A percentile compares a stretch with the other conserved stretches of the same genome.
phyloP scores from a whole-genome alignment of 1,284 basidiomycete species.

The Tylopilus orsonianus region DNA sequence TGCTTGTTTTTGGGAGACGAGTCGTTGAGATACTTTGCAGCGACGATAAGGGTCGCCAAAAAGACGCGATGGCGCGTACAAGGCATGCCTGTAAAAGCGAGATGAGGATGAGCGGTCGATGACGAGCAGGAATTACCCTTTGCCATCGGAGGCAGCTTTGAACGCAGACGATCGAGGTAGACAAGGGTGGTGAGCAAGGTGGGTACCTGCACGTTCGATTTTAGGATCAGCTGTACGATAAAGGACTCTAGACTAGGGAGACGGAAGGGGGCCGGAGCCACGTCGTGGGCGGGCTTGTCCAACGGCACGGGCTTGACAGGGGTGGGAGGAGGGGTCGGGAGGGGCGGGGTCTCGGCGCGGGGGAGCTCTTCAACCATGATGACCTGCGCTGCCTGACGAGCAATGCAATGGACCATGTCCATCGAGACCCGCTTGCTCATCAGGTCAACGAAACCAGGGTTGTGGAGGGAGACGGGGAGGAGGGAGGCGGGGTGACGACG shows the following conservation, averaged over 20 bases:
- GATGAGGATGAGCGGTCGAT: slow-evolving; percentile 9
- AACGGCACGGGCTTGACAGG: slow-evolving; percentile 45
- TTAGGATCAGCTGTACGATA: slow-evolving; percentile 81
- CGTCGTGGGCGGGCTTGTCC: slow-evolving; percentile 37
- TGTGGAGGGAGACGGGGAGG: slow-evolving; percentile 65
- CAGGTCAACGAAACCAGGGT: slow-evolving; percentile 76
- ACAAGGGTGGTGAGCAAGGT: slow-evolving; percentile 92
- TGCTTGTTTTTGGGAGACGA: slow-evolving; percentile 94
- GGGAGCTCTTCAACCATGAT: slow-evolving; percentile 59
- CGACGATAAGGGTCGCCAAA: slow-evolving; percentile 92
- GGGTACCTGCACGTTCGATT: slow-evolving; percentile 89
- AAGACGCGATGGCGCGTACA: slow-evolving; percentile 96
- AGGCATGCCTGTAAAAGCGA: slow-evolving; percentile 63
- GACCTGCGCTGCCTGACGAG: slow-evolving; percentile 62
- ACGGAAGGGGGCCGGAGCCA: slow-evolving; percentile 35
- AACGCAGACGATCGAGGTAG: slow-evolving; percentile 87
- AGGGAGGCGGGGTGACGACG: slow-evolving; percentile 69
- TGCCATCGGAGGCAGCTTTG: slow-evolving; percentile 79
- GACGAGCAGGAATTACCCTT: slow-evolving; percentile 59
- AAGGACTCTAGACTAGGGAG: slow-evolving; percentile 86
- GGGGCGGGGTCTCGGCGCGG: slow-evolving; percentile 30
- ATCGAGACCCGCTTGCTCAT: slow-evolving; percentile 74
- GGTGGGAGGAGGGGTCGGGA: slow-evolving; percentile 55
- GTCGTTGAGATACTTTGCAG: slow-evolving; percentile 98
- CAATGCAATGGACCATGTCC: slow-evolving; percentile 81